A percentile compares a stretch with the other conserved stretches of the same genome.
Evolutionary conservation across 2,329 filamentous ascomycete species (phyloP).

Genomic region (Nannizziopsis arthrosporioides): DNA sequence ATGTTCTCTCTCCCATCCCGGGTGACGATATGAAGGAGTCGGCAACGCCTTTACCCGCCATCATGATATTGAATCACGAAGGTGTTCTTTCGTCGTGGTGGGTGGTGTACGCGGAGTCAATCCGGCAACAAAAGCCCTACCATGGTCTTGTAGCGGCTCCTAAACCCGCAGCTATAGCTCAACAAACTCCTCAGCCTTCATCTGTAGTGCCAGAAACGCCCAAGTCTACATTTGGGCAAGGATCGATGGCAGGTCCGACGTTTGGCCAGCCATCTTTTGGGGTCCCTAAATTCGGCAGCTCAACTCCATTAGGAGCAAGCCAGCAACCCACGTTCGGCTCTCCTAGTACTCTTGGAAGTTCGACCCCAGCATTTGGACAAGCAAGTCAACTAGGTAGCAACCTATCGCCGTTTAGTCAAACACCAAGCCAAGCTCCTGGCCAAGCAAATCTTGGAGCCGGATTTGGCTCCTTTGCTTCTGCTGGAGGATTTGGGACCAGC

Average conservation of each 20-base stretch:
- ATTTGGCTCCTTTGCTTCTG: slow-evolving; percentile 23
- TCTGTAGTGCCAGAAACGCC: slow-evolving; percentile 15
- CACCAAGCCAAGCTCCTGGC: slow-evolving; percentile 18
- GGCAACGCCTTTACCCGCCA: slow-evolving; percentile 64
- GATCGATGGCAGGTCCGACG: slow-evolving; percentile 18
- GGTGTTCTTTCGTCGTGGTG: slow-evolving; percentile 80
- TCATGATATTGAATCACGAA: slow-evolving; percentile 80
- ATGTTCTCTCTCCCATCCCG: slow-evolving; percentile 64
- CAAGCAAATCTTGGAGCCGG: slow-evolving; percentile 20
- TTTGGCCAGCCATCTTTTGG: slow-evolving; percentile 29
- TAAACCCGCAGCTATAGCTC: slow-evolving; percentile 23
- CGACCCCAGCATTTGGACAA: slow-evolving; percentile 28
- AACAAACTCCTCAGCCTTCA: slow-evolving; percentile 17
- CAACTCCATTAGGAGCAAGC: slow-evolving; percentile 11
- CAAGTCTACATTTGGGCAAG: slow-evolving; percentile 15
- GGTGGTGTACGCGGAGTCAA: slow-evolving; percentile 79
- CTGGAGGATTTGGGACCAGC: slow-evolving; percentile 4
- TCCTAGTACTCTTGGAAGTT: slow-evolving; percentile 20
- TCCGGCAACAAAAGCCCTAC: slow-evolving; percentile 62
- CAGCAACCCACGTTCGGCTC: slow-evolving; percentile 16
- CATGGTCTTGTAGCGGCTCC: slow-evolving; percentile 48
- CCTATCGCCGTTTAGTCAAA: slow-evolving; percentile 24
- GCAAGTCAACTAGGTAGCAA: slow-evolving; percentile 15
- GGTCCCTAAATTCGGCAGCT: slow-evolving; percentile 15
- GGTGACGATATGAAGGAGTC: slow-evolving; percentile 70